phyloP scores from a whole-genome alignment of 2,329 filamentous ascomycete genomes.

The Aspergillus ruber region DNA sequence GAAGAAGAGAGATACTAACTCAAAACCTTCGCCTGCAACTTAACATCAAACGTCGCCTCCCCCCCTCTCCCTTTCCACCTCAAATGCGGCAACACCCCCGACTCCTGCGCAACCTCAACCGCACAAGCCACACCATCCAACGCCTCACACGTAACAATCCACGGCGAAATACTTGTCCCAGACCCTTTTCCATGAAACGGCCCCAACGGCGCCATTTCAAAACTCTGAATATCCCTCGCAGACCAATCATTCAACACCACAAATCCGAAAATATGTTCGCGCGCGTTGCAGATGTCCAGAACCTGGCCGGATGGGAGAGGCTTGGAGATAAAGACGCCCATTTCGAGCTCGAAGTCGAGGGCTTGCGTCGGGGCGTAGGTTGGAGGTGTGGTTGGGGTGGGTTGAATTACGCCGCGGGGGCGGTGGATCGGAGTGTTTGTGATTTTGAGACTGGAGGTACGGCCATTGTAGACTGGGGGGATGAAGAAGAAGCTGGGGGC shows the following conservation, averaged over 20 bases:
- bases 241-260: conserved; percentile 57
- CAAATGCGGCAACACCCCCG: conserved; percentile 6
- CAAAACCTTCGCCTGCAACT: not conserved
- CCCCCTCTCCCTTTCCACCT: not conserved
- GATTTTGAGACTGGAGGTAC: conserved; percentile 9
- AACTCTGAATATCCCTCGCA: conserved; percentile 54
- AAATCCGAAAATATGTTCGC: conserved; percentile 57
- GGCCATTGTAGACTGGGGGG: conserved; percentile 11
- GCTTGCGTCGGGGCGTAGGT: conserved; percentile 32
- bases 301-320: conserved; percentile 33
- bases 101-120: conserved; percentile 2
- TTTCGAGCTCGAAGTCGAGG: conserved; percentile 47
- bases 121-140: conserved; percentile 20
- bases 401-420: conserved; percentile 6
- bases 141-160: conserved; percentile 55
- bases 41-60: not conserved
- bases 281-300: conserved; percentile 36
- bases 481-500: conserved; percentile 8
- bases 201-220: conserved; percentile 55
- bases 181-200: conserved; percentile 57
- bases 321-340: conserved; percentile 41
- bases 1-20: not conserved
- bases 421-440: conserved; percentile 6
- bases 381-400: not conserved
- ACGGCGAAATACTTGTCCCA: conserved; percentile 53